phyloP scores from a whole-genome alignment of 2,329 filamentous ascomycete species.

The Sporothrix humicola region DNA sequence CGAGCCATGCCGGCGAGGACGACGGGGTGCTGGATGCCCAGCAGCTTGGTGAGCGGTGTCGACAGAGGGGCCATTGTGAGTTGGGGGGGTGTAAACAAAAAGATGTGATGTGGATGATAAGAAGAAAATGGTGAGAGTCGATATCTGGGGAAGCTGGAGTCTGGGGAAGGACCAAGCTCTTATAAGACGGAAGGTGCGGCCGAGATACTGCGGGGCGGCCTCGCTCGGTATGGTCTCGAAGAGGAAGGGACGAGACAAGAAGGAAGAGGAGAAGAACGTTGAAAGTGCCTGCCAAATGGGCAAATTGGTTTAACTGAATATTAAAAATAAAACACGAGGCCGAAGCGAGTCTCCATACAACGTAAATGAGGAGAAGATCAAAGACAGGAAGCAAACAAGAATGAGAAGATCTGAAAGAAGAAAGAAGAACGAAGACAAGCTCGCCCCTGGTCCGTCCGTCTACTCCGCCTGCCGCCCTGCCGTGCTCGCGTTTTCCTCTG shows the following conservation, averaged over 20 bases:
- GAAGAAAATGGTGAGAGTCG: background rate
- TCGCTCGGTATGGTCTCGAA: background rate
- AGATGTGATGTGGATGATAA: no score
- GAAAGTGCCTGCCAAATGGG: no score
- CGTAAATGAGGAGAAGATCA: background rate
- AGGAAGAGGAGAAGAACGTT: background rate
- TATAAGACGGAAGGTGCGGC: constrained; percentile 22
- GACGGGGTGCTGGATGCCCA: constrained; percentile 86
- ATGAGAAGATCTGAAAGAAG: background rate
- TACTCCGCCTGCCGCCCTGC: background rate
- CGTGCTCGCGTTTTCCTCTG: background rate
- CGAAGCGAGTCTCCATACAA: no score
- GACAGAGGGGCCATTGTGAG: constrained; percentile 57
- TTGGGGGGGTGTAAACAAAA: background rate
- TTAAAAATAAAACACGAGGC: no score
- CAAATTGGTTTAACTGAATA: no score
- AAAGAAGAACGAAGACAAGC: background rate
- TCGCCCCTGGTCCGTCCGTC: background rate
- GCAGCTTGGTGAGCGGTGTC: constrained; percentile 77
- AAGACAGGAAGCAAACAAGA: background rate
- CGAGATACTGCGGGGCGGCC: background rate
- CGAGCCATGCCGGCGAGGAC: constrained; percentile 94
- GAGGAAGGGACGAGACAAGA: background rate
- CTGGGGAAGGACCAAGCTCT: constrained; percentile 1
- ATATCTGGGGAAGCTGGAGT: background rate